Evolutionary conservation across 805 yeast genomes (phyloP).

Genomic region (Gaillardinia entomophila): DNA sequence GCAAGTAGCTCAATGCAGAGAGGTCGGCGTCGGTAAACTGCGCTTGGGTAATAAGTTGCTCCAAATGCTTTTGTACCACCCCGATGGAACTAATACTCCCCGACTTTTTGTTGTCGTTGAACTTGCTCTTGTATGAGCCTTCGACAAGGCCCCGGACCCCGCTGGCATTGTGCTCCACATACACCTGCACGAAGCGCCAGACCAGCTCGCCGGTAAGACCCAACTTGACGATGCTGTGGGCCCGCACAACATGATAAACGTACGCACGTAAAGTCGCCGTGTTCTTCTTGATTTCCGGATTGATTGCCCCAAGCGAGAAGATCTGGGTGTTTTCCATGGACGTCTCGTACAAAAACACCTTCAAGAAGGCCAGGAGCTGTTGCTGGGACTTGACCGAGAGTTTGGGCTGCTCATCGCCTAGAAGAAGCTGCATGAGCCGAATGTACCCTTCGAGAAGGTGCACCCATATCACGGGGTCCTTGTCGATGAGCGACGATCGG

Average conservation of each 20-base stretch:
- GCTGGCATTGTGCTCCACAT: conserved; percentile 37
- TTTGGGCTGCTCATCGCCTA: conserved; percentile 22
- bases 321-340: conserved; percentile 56
- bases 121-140: conserved; percentile 46
- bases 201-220: conserved; percentile 53
- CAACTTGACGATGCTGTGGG: conserved; percentile 49
- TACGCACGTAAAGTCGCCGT: conserved; percentile 41
- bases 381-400: conserved; percentile 52
- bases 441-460: conserved; percentile 65
- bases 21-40: conserved; percentile 44
- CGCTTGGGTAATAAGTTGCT: conserved; percentile 39
- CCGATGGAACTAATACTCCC: conserved; percentile 42
- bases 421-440: conserved; percentile 41
- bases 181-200: conserved; percentile 62
- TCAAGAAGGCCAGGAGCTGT: conserved; percentile 52
- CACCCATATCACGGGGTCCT: conserved; percentile 81
- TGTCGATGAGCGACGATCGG: conserved; percentile 72
- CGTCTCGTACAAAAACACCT: conserved; percentile 54
- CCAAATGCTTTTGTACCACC: conserved; percentile 48
- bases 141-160: conserved; percentile 48
- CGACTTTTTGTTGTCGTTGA: conserved; percentile 44
- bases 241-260: conserved; percentile 46
- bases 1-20: conserved; percentile 36
- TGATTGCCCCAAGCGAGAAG: conserved; percentile 65
- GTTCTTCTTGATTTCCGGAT: conserved; percentile 58